phyloP scores from a whole-genome alignment of 1,284 basidiomycete species.

The Cystobasidium slooffiae region DNA sequence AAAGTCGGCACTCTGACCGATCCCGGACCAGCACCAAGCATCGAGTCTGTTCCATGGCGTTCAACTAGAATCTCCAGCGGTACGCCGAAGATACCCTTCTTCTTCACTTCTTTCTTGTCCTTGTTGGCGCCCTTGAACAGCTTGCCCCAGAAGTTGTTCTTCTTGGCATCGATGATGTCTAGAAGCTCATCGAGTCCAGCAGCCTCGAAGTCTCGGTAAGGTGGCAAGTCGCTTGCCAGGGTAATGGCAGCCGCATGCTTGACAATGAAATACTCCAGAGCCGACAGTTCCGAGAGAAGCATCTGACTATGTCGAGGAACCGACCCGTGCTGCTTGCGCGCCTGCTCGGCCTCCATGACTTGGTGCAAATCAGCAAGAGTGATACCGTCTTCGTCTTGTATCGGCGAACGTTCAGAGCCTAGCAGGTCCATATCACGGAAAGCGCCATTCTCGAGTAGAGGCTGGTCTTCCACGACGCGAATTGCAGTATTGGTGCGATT shows the following conservation, averaged over 20 bases:
- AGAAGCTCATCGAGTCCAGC: slow-evolving; percentile 85
- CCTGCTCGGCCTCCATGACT: slow-evolving; percentile 81
- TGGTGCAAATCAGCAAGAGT: slow-evolving; percentile 97
- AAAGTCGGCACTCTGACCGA: slow-evolving; percentile 91
- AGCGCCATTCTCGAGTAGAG: slow-evolving; percentile 19
- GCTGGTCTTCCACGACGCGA: slow-evolving; percentile 52
- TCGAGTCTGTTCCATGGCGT: slow-evolving; percentile 89
- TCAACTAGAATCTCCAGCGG: slow-evolving; percentile 95
- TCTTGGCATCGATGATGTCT: slow-evolving; percentile 90
- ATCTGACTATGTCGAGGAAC: slow-evolving; percentile 73
- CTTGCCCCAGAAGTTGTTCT: slow-evolving; percentile 95
- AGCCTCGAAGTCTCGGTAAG: slow-evolving; percentile 59
- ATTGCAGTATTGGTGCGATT: slow-evolving; percentile 52
- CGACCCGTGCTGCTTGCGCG: slow-evolving; percentile 78
- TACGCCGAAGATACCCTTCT: slow-evolving; percentile 92
- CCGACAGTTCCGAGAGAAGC: slow-evolving; percentile 80
- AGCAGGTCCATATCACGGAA: slow-evolving; percentile 44
- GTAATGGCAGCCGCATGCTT: slow-evolving; percentile 88
- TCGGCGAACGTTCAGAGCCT: slow-evolving; percentile 48
- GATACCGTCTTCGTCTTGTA: slow-evolving; percentile 72
- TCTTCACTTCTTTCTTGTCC: slow-evolving; percentile 74
- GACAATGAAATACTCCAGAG: slow-evolving; percentile 85
- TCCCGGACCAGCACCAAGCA: slow-evolving; percentile 83
- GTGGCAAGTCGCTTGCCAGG: slow-evolving; percentile 69
- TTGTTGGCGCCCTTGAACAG: slow-evolving; percentile 82